Conservation (phyloP, 495 filamentous ascomycete genomes). For the Pyronema domesticum region DNA sequence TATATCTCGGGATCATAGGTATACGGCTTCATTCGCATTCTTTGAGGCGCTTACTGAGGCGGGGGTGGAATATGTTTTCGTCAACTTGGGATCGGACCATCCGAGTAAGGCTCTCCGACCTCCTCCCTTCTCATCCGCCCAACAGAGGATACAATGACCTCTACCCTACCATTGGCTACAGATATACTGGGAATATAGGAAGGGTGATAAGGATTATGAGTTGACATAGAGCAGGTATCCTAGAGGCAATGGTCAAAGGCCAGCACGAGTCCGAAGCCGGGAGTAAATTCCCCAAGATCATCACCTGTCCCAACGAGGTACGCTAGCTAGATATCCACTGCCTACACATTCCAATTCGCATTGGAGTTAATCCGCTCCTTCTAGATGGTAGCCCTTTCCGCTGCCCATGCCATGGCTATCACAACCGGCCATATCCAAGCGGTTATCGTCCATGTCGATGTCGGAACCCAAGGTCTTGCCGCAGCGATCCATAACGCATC, state of each 20-base stretch:
- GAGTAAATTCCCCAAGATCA: constrained; percentile 58
- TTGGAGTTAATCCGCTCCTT: neutral
- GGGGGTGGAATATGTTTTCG: constrained; percentile 76
- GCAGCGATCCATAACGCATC: constrained; percentile 86
- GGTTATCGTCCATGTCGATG: constrained; percentile 91
- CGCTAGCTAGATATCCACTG: neutral
- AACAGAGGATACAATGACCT: neutral
- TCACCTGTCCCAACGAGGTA: constrained; percentile 87
- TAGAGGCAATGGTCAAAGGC: constrained; percentile 92
- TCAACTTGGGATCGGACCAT: constrained; percentile 90
- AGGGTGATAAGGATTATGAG: neutral
- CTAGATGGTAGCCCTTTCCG: constrained; percentile 92
- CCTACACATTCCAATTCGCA: constrained; percentile 10
- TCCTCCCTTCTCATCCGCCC: neutral
- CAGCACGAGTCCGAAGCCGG: constrained; percentile 37
- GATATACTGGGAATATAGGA: no score
- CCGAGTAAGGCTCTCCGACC: constrained; percentile 32
- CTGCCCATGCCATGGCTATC: constrained; percentile 89
- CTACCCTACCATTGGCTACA: constrained; percentile 1
- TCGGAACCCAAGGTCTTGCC: constrained; percentile 80
- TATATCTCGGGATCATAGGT: constrained; percentile 22
- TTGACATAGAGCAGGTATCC: constrained; percentile 35
- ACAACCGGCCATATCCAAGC: constrained; percentile 70
- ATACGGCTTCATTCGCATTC: constrained; percentile 71
- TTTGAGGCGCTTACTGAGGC: constrained; percentile 94